Evolutionary conservation across 495 filamentous ascomycete genomes (phyloP).

Genomic region (Rhizodiscina lignyota): DNA sequence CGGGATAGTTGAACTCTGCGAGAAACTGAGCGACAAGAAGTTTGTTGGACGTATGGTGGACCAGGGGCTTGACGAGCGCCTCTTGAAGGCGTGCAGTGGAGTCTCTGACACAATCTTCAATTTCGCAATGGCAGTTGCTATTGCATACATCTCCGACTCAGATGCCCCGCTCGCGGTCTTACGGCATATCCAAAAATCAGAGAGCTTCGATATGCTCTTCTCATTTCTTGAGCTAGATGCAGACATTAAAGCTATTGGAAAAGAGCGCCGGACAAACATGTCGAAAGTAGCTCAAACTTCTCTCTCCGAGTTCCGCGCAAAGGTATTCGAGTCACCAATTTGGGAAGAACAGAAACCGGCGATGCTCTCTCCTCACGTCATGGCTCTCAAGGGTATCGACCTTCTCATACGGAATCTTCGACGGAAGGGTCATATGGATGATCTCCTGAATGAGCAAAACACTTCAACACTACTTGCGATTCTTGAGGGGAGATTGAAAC

Average conservation of each 20-base stretch:
- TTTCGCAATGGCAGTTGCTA: constrained; percentile 36
- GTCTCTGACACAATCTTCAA: constrained; percentile 28
- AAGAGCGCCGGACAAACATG: constrained; percentile 51
- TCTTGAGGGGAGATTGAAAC: constrained; percentile 3
- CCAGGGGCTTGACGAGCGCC: constrained; percentile 48
- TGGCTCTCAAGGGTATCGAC: constrained; percentile 50
- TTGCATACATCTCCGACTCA: constrained; percentile 24
- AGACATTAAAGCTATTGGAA: constrained; percentile 37
- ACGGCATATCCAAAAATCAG: constrained; percentile 30
- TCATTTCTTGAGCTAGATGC: constrained; percentile 32
- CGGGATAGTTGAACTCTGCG: constrained; percentile 38
- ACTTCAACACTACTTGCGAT: constrained; percentile 9
- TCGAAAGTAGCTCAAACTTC: constrained; percentile 41
- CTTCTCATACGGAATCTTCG: constrained; percentile 35
- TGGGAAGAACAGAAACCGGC: constrained; percentile 38
- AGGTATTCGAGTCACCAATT: constrained; percentile 30
- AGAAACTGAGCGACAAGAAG: constrained; percentile 46
- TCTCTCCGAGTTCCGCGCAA: constrained; percentile 32
- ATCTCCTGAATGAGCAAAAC: constrained; percentile 28
- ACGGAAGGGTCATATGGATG: constrained; percentile 28
- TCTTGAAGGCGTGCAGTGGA: constrained; percentile 35
- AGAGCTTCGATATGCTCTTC: constrained; percentile 32
- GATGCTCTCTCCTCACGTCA: constrained; percentile 39
- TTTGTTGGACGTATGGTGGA: constrained; percentile 60
- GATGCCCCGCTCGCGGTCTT: constrained; percentile 31